Percentiles rank a stretch among this genome's conserved stretches.
Conservation (phyloP, 2,329 filamentous ascomycete species). For the Claviceps capensis region DNA sequence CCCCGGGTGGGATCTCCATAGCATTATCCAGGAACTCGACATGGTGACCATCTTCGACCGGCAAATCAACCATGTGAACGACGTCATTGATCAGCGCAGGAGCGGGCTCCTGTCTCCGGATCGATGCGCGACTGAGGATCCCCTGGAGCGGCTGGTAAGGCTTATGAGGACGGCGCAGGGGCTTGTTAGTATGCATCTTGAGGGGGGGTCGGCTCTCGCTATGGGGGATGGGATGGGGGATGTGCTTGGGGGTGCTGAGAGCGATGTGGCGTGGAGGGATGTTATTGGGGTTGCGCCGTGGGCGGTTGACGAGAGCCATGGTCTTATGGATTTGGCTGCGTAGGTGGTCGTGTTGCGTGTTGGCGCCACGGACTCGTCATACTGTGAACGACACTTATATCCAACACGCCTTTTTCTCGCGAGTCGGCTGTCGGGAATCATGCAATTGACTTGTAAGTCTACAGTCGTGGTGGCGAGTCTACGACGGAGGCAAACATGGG, state of each 20-base stretch:
- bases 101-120: constrained; percentile 12
- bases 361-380: too few relatives aligned
- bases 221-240: constrained; percentile 8
- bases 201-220: constrained; percentile 11
- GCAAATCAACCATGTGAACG: constrained; percentile 17
- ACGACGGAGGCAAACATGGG: too few relatives aligned
- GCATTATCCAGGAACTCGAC: constrained; percentile 21
- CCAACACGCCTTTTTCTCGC: too few relatives aligned
- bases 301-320: constrained; percentile 1
- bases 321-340: constrained; percentile 1
- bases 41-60: constrained; percentile 10
- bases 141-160: constrained; percentile 18
- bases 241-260: too few relatives aligned
- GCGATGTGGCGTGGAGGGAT: constrained; percentile 10
- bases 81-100: constrained; percentile 17
- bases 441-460: background rate
- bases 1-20: constrained; percentile 31
- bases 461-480: too few relatives aligned
- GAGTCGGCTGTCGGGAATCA: background rate
- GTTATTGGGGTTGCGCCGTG: constrained; percentile 7
- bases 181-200: constrained; percentile 18
- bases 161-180: constrained; percentile 18
- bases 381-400: too few relatives aligned
- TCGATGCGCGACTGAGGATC: constrained; percentile 13
- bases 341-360: background rate